Percentiles rank a stretch among this genome's conserved stretches.
Conservation (phyloP, 2,329 filamentous ascomycete genomes). For the Colletotrichum sp. region DNA sequence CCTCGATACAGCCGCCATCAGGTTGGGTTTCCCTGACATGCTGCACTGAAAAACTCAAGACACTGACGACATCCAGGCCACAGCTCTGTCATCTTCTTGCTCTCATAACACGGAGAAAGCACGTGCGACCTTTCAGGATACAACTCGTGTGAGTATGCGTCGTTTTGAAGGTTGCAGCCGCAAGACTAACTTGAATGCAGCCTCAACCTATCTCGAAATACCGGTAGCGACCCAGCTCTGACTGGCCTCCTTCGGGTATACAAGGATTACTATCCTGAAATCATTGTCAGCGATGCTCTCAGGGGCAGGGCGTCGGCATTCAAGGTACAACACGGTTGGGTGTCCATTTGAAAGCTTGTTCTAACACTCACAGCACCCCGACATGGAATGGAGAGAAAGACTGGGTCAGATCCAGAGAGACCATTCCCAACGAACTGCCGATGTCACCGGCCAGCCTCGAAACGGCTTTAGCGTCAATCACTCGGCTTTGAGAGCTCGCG, state of each 20-base stretch:
- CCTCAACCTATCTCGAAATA: conserved; percentile 61
- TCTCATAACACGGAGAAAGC: conserved; percentile 77
- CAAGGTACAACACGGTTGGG: conserved; percentile 44
- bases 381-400: conserved; percentile 73
- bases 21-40: conserved; percentile 45
- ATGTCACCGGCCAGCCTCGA: conserved; percentile 38
- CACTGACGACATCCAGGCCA: conserved; percentile 43
- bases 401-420: conserved; percentile 70
- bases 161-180: background rate
- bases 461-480: conserved; percentile 69
- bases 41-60: background rate
- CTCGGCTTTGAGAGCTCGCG: conserved; percentile 37
- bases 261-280: conserved; percentile 90
- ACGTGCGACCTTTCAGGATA: conserved; percentile 84
- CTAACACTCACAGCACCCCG: conserved; percentile 64
- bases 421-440: conserved; percentile 49
- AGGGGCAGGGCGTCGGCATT: conserved; percentile 65
- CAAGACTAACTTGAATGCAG: conserved; percentile 36
- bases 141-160: conserved; percentile 65
- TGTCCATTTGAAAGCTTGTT: background rate
- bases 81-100: conserved; percentile 79
- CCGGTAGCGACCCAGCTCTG: conserved; percentile 75
- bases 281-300: conserved; percentile 75
- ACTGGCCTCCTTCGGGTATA: conserved; percentile 79
- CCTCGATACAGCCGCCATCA: conserved; percentile 78